Evolutionary conservation across 108 stramenopile genomes (phyloP).

Genomic region (Epithemia pelagica): DNA sequence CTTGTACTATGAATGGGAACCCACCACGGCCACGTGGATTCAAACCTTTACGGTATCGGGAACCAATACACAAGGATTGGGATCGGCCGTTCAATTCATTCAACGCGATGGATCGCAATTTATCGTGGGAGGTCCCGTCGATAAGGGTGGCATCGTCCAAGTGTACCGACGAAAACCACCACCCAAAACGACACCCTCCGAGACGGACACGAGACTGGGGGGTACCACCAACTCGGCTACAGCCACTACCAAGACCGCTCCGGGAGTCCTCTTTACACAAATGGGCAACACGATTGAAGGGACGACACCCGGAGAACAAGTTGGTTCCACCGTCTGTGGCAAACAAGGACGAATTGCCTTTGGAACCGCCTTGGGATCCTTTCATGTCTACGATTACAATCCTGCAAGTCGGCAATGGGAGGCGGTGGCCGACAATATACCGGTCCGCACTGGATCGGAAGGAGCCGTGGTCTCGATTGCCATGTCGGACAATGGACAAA

Average conservation of each 20-base stretch:
- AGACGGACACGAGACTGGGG: neutral
- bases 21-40: neutral
- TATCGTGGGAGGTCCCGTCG: neutral
- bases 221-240: neutral
- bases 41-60: neutral
- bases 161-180: no score
- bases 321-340: neutral
- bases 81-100: neutral
- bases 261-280: no score
- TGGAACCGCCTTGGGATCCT: neutral
- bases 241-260: neutral
- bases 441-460: neutral
- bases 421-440: constrained; percentile 15
- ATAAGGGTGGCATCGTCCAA: neutral
- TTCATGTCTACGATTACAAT: neutral
- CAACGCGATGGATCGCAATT: neutral
- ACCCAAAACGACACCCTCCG: no score
- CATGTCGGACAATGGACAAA: neutral
- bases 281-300: neutral
- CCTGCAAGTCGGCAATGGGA: constrained; percentile 2
- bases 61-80: neutral
- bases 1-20: neutral
- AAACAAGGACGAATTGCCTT: neutral
- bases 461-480: neutral
- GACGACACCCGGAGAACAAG: neutral